Evolutionary conservation across 2,329 filamentous ascomycete genomes (phyloP).

Genomic region (Thermoascus crustaceus): DNA sequence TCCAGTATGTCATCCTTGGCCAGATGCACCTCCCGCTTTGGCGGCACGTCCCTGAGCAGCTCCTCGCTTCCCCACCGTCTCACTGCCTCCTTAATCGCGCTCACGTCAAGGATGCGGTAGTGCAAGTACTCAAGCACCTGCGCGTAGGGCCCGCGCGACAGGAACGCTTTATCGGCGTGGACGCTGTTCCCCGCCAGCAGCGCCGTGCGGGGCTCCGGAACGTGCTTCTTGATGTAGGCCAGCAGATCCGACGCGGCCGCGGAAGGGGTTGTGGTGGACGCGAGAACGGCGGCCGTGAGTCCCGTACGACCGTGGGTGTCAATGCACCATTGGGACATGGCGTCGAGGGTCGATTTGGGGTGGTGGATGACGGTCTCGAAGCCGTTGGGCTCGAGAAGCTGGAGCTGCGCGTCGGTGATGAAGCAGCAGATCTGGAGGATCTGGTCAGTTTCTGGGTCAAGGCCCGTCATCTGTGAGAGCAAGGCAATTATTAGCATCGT

Average conservation of each 20-base stretch:
- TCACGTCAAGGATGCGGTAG: slow-evolving; percentile 88
- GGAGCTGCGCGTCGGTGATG: slow-evolving; percentile 72
- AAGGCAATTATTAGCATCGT: slow-evolving; percentile 6
- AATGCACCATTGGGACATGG: slow-evolving; percentile 87
- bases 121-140: slow-evolving; percentile 69
- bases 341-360: slow-evolving; percentile 57
- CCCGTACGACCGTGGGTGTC: slow-evolving; percentile 72
- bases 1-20: slow-evolving; percentile 86
- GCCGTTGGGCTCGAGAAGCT: slow-evolving; percentile 65
- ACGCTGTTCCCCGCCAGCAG: slow-evolving; percentile 88
- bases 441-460: slow-evolving; percentile 67
- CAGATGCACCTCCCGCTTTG: slow-evolving; percentile 70
- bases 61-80: slow-evolving; percentile 66
- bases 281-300: slow-evolving; percentile 65
- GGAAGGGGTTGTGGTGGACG: slow-evolving; percentile 63
- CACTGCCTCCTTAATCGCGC: slow-evolving; percentile 82
- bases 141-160: slow-evolving; percentile 65
- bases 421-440: slow-evolving; percentile 91
- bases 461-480: slow-evolving; percentile 73
- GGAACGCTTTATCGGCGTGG: slow-evolving; percentile 78
- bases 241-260: slow-evolving; percentile 66
- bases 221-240: slow-evolving; percentile 64
- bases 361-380: slow-evolving; percentile 77
- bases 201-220: slow-evolving; percentile 59
- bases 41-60: slow-evolving; percentile 54